Conservation (phyloP, 1,139 yeast genomes). For the Candida glucosophila region DNA sequence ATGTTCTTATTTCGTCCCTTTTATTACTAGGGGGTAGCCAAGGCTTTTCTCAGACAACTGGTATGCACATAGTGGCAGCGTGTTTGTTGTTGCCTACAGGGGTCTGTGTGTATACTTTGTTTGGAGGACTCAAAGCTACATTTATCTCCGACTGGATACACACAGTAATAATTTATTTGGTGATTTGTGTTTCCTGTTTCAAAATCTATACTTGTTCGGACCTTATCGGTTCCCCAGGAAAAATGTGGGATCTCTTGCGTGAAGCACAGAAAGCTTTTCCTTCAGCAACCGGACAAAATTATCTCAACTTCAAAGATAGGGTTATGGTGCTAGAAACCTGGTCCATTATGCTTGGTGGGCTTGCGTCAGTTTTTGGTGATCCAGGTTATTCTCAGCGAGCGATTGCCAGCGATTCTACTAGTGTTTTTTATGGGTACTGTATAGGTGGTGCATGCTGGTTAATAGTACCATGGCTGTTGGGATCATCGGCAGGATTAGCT, state of each 20-base stretch:
- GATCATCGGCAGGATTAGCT: constrained; percentile 16
- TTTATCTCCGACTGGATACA: constrained; percentile 8
- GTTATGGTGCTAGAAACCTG: constrained; percentile 14
- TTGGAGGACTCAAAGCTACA: constrained; percentile 47
- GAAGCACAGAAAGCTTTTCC: constrained; percentile 17
- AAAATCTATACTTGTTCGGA: constrained; percentile 15
- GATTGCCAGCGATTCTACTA: constrained; percentile 29
- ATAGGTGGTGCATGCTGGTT: constrained; percentile 35
- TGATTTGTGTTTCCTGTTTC: constrained; percentile 5
- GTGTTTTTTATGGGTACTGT: constrained; percentile 25
- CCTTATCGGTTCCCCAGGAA: constrained; percentile 26
- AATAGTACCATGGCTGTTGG: constrained; percentile 20
- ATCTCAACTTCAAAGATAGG: constrained; percentile 12
- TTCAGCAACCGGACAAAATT: constrained; percentile 9
- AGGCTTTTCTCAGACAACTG: constrained; percentile 5
- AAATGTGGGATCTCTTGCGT: constrained; percentile 22
- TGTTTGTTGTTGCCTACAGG: constrained; percentile 35
- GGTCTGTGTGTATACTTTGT: constrained; percentile 40
- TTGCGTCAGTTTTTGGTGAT: constrained; percentile 26
- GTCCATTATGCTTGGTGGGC: constrained; percentile 9
- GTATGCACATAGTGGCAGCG: constrained; percentile 8
- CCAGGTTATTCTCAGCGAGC: constrained; percentile 35
- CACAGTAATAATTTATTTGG: constrained; percentile 6
- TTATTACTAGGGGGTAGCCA: constrained; percentile 11
- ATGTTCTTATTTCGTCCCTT: constrained; percentile 14